These are phyloP conservation scores for Leccinum boreale DNA, from an alignment of 768 basidiomycete genomes.

Conservation along the genomic window DNA sequence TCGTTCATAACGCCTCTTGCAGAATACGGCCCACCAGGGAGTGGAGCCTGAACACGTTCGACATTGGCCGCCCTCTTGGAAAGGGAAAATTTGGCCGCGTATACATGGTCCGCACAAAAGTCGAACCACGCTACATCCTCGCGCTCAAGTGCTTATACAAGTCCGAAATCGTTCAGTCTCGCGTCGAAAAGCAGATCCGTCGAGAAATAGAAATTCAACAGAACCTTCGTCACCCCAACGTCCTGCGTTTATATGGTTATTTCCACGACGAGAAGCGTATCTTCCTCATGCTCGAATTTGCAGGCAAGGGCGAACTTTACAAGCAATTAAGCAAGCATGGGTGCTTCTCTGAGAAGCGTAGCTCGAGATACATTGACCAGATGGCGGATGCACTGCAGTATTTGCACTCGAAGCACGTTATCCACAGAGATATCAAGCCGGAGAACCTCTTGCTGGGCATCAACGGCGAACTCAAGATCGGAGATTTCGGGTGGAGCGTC, in stretches of 20 bases:
- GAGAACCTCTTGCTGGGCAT: slow-evolving; percentile 94
- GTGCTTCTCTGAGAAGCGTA: slow-evolving; percentile 84
- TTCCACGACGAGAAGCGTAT: slow-evolving; percentile 98
- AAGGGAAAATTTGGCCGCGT: slow-evolving; percentile 99
- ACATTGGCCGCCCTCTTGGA: slow-evolving; percentile 94
- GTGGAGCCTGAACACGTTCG: slow-evolving; percentile 83
- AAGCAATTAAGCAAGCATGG: slow-evolving; percentile 88
- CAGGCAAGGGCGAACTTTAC: slow-evolving; percentile 95
- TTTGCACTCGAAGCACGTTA: slow-evolving; percentile 93
- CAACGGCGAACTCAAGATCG: slow-evolving; percentile 97
- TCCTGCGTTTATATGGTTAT: slow-evolving; percentile 92
- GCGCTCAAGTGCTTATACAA: slow-evolving; percentile 98
- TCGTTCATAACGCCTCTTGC: slow-evolving; percentile 1
- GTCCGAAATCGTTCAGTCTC: slow-evolving; percentile 86
- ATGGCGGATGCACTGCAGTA: slow-evolving; percentile 96
- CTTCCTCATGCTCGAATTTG: slow-evolving; percentile 97
- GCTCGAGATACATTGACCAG: slow-evolving; percentile 89
- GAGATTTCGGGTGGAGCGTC: slow-evolving; percentile 98
- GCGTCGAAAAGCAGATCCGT: slow-evolving; percentile 95
- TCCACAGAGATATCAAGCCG: slow-evolving; percentile 98
- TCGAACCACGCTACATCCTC: slow-evolving; percentile 85
- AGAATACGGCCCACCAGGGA: slow-evolving; percentile 75
- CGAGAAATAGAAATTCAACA: slow-evolving; percentile 98
- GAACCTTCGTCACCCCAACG: slow-evolving; percentile 92
- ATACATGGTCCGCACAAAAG: slow-evolving; percentile 95